These are phyloP conservation scores for Serendipita sp. DNA, from an alignment of 1,284 basidiomycete species.

Conservation along the genomic window DNA sequence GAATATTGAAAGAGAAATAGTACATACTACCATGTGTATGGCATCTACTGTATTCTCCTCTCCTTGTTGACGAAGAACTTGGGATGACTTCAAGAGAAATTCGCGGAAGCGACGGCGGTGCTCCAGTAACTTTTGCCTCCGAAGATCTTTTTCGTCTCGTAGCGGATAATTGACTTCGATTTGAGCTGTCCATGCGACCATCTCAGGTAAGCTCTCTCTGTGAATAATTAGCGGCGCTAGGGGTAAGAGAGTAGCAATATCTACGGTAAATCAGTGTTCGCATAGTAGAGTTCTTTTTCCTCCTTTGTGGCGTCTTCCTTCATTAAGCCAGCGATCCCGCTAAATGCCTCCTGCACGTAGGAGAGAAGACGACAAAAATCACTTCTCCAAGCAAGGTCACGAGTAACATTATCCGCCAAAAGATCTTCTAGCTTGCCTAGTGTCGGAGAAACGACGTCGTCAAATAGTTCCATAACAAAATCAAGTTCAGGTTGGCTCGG, in stretches of 20 bases:
- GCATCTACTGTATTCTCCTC: constrained; percentile 84
- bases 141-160: constrained; percentile 49
- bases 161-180: constrained; percentile 57
- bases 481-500: constrained; percentile 54
- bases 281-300: constrained; percentile 1
- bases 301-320: constrained; percentile 36
- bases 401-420: constrained; percentile 29
- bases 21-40: constrained; percentile 49
- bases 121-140: constrained; percentile 46
- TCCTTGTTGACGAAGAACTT: constrained; percentile 50
- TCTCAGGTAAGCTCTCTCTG: neutral
- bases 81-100: constrained; percentile 60
- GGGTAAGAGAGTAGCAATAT: neutral
- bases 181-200: constrained; percentile 3
- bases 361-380: constrained; percentile 67
- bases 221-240: neutral
- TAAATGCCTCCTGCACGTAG: constrained; percentile 52
- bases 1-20: neutral
- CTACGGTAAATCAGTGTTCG: neutral
- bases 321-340: constrained; percentile 48
- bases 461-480: constrained; percentile 63
- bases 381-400: constrained; percentile 66
- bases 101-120: constrained; percentile 55
- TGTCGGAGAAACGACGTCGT: constrained; percentile 55
- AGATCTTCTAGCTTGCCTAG: constrained; percentile 47